phyloP scores from a whole-genome alignment of 305 asterid species.

The Solanum hybrid region DNA sequence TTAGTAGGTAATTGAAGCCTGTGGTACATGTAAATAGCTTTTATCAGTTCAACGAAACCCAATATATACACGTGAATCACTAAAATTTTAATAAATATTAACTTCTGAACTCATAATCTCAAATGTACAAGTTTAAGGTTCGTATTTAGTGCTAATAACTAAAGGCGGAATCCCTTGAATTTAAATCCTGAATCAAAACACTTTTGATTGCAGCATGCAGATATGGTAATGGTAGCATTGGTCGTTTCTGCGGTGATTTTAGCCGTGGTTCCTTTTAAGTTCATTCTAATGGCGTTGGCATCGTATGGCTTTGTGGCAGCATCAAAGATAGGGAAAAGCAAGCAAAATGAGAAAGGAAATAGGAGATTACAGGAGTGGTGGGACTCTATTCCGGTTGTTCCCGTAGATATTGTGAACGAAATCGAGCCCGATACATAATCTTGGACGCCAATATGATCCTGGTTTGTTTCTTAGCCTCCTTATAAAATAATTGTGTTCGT shows the following conservation, averaged over 20 bases:
- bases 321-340: slow-evolving; percentile 31
- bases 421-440: neutral
- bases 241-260: slow-evolving; percentile 28
- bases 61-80: neutral
- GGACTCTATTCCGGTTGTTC: slow-evolving; percentile 77
- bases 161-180: neutral
- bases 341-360: slow-evolving; percentile 49
- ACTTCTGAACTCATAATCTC: neutral
- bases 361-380: slow-evolving; percentile 83
- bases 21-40: neutral
- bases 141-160: neutral
- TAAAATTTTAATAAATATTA: neutral
- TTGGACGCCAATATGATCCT: neutral
- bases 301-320: slow-evolving; percentile 33
- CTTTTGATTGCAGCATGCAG: slow-evolving; percentile 45
- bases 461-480: neutral
- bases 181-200: neutral
- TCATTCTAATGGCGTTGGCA: slow-evolving; percentile 29
- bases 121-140: neutral
- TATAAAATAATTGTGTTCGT: too few relatives aligned
- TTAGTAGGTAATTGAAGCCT: neutral
- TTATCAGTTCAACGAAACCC: neutral
- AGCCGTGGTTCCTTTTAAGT: slow-evolving; percentile 58
- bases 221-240: slow-evolving; percentile 44
- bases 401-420: slow-evolving; percentile 44